A percentile compares a stretch with the other conserved stretches of the same genome.
phyloP scores from a whole-genome alignment of 306 rosid species.

The Vigna radiata region DNA sequence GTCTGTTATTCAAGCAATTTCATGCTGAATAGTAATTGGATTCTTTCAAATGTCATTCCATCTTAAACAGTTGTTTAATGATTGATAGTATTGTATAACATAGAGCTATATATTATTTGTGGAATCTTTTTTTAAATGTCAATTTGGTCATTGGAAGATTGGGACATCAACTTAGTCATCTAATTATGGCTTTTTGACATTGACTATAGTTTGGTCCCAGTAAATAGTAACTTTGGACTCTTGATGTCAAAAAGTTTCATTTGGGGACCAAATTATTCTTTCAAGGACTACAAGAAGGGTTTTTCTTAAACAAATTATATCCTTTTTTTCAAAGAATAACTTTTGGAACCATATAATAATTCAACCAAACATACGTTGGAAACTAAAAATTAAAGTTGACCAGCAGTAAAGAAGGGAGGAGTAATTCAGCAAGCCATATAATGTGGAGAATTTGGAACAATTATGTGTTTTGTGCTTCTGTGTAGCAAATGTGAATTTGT shows the following conservation, averaged over 20 bases:
- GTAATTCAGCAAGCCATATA: not conserved
- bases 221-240: not conserved
- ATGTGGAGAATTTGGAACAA: conserved; percentile 21
- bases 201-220: conserved; percentile 2
- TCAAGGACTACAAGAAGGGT: conserved; percentile 2
- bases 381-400: not conserved
- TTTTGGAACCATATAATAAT: not conserved
- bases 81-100: not conserved
- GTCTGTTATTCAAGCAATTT: conserved; percentile 3
- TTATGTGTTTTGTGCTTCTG: conserved; percentile 13
- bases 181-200: conserved; percentile 22
- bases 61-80: not conserved
- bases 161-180: conserved; percentile 13
- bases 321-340: conserved; percentile 4
- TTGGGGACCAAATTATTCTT: conserved; percentile 5
- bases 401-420: not conserved
- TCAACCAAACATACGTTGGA: conserved; percentile 14
- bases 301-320: not conserved
- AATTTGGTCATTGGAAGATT: conserved; percentile 3
- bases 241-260: conserved; percentile 7
- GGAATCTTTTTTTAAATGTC: not conserved
- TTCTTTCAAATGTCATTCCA: not conserved
- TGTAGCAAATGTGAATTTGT: not conserved
- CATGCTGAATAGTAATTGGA: conserved; percentile 23
- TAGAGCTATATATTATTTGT: not conserved